These are phyloP conservation scores for Termitomyces sp. DNA, from an alignment of 768 basidiomycete species.

Conservation along the genomic window DNA sequence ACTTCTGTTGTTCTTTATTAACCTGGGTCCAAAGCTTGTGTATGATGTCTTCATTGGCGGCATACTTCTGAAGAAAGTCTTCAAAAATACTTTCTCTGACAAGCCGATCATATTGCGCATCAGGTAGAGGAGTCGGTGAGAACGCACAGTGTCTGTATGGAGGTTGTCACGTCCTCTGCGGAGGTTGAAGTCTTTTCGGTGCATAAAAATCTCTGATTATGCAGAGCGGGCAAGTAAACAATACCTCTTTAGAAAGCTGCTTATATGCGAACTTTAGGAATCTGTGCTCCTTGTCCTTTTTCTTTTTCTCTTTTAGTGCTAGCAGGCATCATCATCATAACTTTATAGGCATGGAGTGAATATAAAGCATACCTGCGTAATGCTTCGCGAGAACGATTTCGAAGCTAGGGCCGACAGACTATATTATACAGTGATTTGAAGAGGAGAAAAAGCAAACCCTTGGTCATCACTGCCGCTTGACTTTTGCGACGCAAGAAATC, in stretches of 20 bases:
- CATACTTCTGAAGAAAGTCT: slow-evolving; percentile 17
- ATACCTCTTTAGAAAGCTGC: slow-evolving; percentile 16
- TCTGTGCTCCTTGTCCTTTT: slow-evolving; percentile 16
- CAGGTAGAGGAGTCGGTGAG: not conserved
- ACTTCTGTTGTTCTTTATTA: slow-evolving; percentile 17
- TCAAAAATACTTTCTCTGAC: slow-evolving; percentile 15
- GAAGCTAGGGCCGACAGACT: slow-evolving; percentile 1
- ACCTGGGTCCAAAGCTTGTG: slow-evolving; percentile 17
- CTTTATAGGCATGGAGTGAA: not conserved
- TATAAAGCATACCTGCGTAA: slow-evolving; percentile 10
- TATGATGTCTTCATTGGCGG: slow-evolving; percentile 20
- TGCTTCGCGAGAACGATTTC: slow-evolving; percentile 13
- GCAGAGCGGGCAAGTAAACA: not conserved
- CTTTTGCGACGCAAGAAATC: slow-evolving; percentile 13
- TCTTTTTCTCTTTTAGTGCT: slow-evolving; percentile 15
- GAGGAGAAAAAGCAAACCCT: slow-evolving; percentile 3
- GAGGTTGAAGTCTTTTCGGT: slow-evolving; percentile 9
- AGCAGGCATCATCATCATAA: not conserved
- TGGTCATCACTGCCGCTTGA: slow-evolving; percentile 18
- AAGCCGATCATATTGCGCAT: not conserved
- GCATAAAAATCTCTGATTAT: not conserved
- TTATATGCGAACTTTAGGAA: slow-evolving; percentile 15
- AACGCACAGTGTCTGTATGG: slow-evolving; percentile 11
- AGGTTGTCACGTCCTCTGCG: slow-evolving; percentile 10
- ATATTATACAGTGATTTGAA: not conserved